Evolutionary conservation across 139 green algal species (phyloP), one percentile per base, ranked within the genome.

Genomic region (Astrephomene gubernaculifera): DNA sequence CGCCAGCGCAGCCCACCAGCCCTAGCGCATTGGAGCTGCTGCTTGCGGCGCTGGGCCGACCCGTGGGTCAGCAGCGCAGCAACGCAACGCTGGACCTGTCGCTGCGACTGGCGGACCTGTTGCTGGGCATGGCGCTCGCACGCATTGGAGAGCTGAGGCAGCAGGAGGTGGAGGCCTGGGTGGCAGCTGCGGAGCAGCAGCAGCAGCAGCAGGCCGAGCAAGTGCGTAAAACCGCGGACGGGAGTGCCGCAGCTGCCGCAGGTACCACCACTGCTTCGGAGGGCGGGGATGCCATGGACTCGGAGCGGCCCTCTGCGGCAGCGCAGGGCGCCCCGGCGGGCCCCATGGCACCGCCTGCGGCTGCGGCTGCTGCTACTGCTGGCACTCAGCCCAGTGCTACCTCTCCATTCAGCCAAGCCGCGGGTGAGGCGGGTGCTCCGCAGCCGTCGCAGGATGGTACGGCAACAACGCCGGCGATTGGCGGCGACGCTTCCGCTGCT

Each of bases 21-120:
- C 81, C 69, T 2, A 71, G 39, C 12, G 86, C 88, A 10, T 25
- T 98, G 31, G 90, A 96, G 79, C 88, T 98, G 78, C 90, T 98
- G 74, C 87, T 98, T 49, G 67, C 71, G 19, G 54, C 95, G 81
- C 87, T 97, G 63, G 74, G 61, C 9, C 79, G 81, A 65, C 86
- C 93, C 1, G 38, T 93, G 54, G 95, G 90, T 19, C n/a, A 54
- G 80, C 52, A 87, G 67, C 87, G 90, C 82, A 91, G 87, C 86
- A 83, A 81, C 31, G 82, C 61, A 10, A 91, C 94, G 65, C 72
- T 97, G 65, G 92, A 94, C 85, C 71, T 92, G 61, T 72, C 82
- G 31, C 89, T 97, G 85, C 86, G 92, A 49, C 87, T 97, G 70
- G 36, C 95, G 45, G 93, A 95, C 73, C 57, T 83, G 33, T 61